These are phyloP conservation scores for Solanum dulcamara DNA, from an alignment of 257 asterid species.

Conservation along the genomic window DNA sequence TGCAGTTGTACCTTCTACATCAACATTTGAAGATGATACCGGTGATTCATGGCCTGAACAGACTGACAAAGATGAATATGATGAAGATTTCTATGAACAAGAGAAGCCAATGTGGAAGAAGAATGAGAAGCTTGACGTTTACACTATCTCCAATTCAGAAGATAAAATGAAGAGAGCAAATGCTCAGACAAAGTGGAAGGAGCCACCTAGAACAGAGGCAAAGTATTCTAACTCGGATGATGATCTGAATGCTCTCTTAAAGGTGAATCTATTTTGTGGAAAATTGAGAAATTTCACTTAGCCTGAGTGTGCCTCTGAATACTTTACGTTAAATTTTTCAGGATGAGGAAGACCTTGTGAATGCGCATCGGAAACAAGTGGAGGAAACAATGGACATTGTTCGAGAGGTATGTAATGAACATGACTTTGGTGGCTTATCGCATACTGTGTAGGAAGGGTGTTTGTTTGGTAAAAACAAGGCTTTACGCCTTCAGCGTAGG, in stretches of 20 bases:
- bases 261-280: slow-evolving; percentile 30
- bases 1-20: slow-evolving; percentile 38
- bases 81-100: slow-evolving; percentile 66
- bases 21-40: slow-evolving; percentile 64
- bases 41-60: slow-evolving; percentile 88
- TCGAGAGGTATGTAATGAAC: slow-evolving; percentile 53
- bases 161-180: slow-evolving; percentile 52
- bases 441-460: not conserved
- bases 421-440: not conserved
- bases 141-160: slow-evolving; percentile 36
- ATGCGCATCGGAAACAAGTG: slow-evolving; percentile 41
- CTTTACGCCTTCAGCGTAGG: not conserved
- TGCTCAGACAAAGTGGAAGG: slow-evolving; percentile 65
- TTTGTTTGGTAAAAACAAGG: not conserved
- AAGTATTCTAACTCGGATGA: slow-evolving; percentile 35
- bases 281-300: not conserved
- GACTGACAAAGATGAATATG: slow-evolving; percentile 69
- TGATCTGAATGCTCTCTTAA: slow-evolving; percentile 61
- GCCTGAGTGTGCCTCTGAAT: not conserved
- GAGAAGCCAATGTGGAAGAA: slow-evolving; percentile 54
- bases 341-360: slow-evolving; percentile 70
- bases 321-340: slow-evolving; percentile 11
- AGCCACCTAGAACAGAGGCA: slow-evolving; percentile 56
- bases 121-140: slow-evolving; percentile 43
- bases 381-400: slow-evolving; percentile 51